Evolutionary conservation across 23 red algal species (phyloP), one percentile per base, ranked within the genome.

Genomic region (Gracilaria gracilis): DNA sequence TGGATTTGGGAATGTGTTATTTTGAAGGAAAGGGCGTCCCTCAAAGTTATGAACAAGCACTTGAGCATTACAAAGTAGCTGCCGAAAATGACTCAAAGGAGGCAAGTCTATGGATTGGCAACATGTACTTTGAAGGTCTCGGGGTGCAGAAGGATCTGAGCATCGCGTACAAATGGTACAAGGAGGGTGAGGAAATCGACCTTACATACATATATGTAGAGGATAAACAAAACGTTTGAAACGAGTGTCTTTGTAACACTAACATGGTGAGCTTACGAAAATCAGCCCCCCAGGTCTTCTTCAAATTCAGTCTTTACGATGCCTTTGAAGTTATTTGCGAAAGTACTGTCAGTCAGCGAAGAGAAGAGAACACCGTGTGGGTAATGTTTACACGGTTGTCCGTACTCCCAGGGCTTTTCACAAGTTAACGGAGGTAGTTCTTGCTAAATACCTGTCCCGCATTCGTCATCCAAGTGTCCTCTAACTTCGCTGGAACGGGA

Each of bases 71-170:
- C 79, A 82, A 82, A 31, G n/a, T 65, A 23, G 79, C 79, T 82
- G 79, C 79, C 12, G 79, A 82, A 37, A 65, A 82, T 7, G 53
- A 53, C 54, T 77, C 72, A 77, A 77, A 77, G 32, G 72, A 77
- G 34, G 72, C 72, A 49, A 77, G 72, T 77, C 31, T 77, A 15
- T 51, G 23, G 72, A 77, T 77, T 28, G 72, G 72, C 11, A 77
- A 50, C 39, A 77, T 77, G 72, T 90, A 90, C 54, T 80, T 77
- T 33, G 47, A 81, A 42, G 87, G 87, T 0, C 53, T 53, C 16
- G 87, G 87, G 16, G 87, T 90, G 16, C 65, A 81, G 31, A 59
- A 77, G 24, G 73, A 90, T 44, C 33, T 81, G 31, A 67, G 8
- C 23, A 46, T 66, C 17, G 87, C 87, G 21, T 53, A 80, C 9